Evolutionary conservation across 495 filamentous ascomycete genomes (phyloP), one percentile per base, ranked within the genome.

Genomic region (Apodospora peruviana): DNA sequence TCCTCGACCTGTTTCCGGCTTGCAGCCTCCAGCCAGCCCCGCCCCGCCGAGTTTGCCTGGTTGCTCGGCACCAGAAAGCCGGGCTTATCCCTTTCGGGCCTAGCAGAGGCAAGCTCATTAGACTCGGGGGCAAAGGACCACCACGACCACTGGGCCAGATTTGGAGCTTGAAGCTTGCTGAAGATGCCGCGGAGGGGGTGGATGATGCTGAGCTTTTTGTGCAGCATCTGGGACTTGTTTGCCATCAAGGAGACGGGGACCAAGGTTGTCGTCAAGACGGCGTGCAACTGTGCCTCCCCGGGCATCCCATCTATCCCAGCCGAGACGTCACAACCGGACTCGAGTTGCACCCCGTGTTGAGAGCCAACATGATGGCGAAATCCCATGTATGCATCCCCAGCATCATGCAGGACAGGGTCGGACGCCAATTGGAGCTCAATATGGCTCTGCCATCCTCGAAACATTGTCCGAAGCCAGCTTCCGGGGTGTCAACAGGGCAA

Each of bases 161-260:
- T 46, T 38, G 21, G 20, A 46, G 44, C 44, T 46, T 46, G 44
- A 46, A 9, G 44, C 12, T n/a, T n/a, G n/a, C n/a, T n/a, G n/a
- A n/a, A n/a, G 35, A 38, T 9, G 22, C 38, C 32, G 29, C 32
- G 24, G 29, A 17, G 17, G 32, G 7, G 32, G 19, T 46, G n/a
- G 35, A 23, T 46, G 2, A 38, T 17, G 36, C 16, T 38, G 36
- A 38, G 10, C n/a, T 14, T 7, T 38, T 38, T 17, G n/a, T 2
- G 3, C 36, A 17, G n/a, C 19, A n/a, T 35, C 16, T 35, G 11
- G 32, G 2, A 35, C 32, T 35, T n/a, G 11, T 35, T 2, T 35
- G 32, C 5, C 32, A 35, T 35, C 11, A n/a, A 35, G 11, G n/a
- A n/a, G n/a, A n/a, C n/a, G n/a, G n/a, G n/a, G n/a, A n/a, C n/a